Base-by-base conservation (phyloP, 306 rosid species). In the Lotus japonicus region DNA sequence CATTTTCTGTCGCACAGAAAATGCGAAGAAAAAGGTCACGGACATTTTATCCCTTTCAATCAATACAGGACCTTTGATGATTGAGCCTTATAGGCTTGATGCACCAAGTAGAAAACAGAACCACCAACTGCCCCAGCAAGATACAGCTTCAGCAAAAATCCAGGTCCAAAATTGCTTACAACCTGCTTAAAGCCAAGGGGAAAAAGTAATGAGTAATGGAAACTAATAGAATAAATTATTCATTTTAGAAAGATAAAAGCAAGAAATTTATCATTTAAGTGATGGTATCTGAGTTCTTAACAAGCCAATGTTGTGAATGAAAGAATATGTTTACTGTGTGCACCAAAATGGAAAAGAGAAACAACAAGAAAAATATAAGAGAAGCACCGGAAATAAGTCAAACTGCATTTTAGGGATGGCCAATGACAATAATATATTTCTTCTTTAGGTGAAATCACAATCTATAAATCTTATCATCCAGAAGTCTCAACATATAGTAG, bases 101-200 rank as follows among this genome's bases (percentile, higher is more conserved):
- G 89, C 44, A 62, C 77, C 60, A 90, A 81, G 81, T 70, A 86
- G 87, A 86, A 86, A 42, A 85, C 66, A 33, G 94, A 85, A 66
- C 95, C 98, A 68, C 85, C 96, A 46, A 90, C 8, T 61, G 91
- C 97, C 66, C 97, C 97, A 16, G 89, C 90, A 74, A 88, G 78
- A 84, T 94, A 94, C 83, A 90, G 70, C 82, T 75, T 88, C 67
- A 94, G 88, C 85, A 94, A 71, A 76, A 80, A 86, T 31, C 85
- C 86, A 62, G 90, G 71, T 73, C 98, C 95, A 35, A 94, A 88
- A 68, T 11, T 62, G 52, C 81, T 72, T 75, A 73, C 92, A 72
- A 90, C 76, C 96, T 94, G 89, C 50, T 73, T 70, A 84, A 64
- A 52, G 78, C 59, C 67, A 71, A 83, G 44, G 23, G 78, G 31